Evolutionary conservation across 352 stramenopile genomes (phyloP), one percentile per base, ranked within the genome.

Genomic region (Globisporangium viniferum): DNA sequence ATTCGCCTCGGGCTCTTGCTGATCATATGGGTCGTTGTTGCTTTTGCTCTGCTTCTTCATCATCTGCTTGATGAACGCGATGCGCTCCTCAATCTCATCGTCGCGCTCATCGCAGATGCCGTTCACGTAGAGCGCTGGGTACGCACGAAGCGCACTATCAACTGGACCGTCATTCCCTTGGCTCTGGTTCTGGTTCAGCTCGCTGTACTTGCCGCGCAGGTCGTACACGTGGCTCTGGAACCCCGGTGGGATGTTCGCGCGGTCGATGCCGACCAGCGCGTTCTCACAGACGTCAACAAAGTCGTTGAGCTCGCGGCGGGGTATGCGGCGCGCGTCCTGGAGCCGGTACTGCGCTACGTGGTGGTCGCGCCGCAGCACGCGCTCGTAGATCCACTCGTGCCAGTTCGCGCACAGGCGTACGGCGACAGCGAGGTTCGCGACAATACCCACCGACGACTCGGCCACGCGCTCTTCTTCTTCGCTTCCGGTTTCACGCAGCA

Each of bases 301-400:
- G 29, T 78, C 75, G 36, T 75, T 61, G 7, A 93, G 75, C 56
- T 86, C 70, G 8, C 71, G 72, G 12, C 86, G 82, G 44, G 70
- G 73, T 2, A 93, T 44, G 1, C 24, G 22, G 15, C 71, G 67
- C 33, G 67, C 70, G 5, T 70, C 65, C 0, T 44, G 36, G 2
- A 60, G 35, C 1, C 66, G 58, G 20, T 69, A 72, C 22, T 80
- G 71, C 0, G 68, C 62, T 44, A 75, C 61, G 46, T 77, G 67
- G 35, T 55, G 68, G 59, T 56, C 59, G 36, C 71, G 64, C 0
- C 58, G 51, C 20, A 69, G 57, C 5, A 77, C 63, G 3, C 69
- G 73, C 55, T 93, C 77, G 60, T 92, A 94, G 59, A 91, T 78
- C 86, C 84, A 95, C 59, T 92, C 80, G 66, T 88, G 81, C 88